Evolutionary conservation across 257 asterid species (phyloP).

Genomic region (Scutellaria minor): DNA sequence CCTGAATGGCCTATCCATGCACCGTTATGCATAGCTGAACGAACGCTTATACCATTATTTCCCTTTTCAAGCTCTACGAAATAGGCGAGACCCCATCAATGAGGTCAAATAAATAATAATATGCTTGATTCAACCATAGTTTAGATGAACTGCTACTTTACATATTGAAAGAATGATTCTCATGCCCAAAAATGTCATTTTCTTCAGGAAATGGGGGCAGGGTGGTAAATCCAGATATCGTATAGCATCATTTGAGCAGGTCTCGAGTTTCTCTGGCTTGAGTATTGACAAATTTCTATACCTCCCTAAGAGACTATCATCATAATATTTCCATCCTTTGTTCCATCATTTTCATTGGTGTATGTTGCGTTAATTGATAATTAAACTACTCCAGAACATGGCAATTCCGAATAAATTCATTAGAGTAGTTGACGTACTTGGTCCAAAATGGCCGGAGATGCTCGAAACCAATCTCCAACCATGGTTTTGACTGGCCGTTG

Average conservation of each 20-base stretch:
- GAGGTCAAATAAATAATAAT: slow-evolving; percentile 49
- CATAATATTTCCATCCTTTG: slow-evolving; percentile 34
- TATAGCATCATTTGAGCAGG: slow-evolving; percentile 37
- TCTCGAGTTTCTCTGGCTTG: slow-evolving; percentile 39
- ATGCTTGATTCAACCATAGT: slow-evolving; percentile 49
- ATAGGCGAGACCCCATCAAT: slow-evolving; percentile 41
- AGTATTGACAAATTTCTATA: slow-evolving; percentile 40
- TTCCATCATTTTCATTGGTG: slow-evolving; percentile 33
- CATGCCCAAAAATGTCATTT: slow-evolving; percentile 37
- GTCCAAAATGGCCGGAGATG: slow-evolving; percentile 97
- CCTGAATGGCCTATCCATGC: slow-evolving; percentile 30
- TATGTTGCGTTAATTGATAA: slow-evolving; percentile 15
- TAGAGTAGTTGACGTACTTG: slow-evolving; percentile 82
- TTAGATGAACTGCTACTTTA: slow-evolving; percentile 54
- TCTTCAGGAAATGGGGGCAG: slow-evolving; percentile 33
- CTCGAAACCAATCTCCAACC: slow-evolving; percentile 92
- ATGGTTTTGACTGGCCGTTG: slow-evolving; percentile 93
- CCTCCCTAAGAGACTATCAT: slow-evolving; percentile 37
- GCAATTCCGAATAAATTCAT: slow-evolving; percentile 80
- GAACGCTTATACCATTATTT: slow-evolving; percentile 31
- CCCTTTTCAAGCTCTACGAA: slow-evolving; percentile 49
- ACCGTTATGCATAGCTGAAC: no score
- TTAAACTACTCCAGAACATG: slow-evolving; percentile 74
- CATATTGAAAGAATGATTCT: slow-evolving; percentile 61
- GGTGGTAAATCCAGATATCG: slow-evolving; percentile 31